Percentiles rank a stretch among this genome's conserved stretches.
Evolutionary conservation across 2,329 filamentous ascomycete species (phyloP).

Genomic region (Calonectria multiphialidica): DNA sequence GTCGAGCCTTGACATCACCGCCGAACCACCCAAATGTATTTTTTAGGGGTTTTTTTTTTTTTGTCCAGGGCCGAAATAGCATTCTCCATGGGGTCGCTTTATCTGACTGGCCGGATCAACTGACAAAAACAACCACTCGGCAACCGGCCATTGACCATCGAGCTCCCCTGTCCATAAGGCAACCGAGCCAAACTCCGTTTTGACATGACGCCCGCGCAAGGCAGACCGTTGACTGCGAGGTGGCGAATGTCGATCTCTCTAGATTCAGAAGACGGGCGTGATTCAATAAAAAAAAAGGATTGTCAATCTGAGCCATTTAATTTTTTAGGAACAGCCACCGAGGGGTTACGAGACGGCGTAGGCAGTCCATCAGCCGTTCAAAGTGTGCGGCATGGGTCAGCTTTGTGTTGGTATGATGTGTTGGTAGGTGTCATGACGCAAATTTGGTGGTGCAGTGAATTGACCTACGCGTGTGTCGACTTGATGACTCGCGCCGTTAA

Average conservation of each 20-base stretch:
- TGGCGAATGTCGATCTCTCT: slow-evolving; percentile 3
- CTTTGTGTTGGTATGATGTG: background rate
- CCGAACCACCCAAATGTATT: background rate
- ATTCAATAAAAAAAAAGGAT: background rate
- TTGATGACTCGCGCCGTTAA: background rate
- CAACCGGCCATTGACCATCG: background rate
- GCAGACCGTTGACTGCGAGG: background rate
- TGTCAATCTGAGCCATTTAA: slow-evolving; percentile 3
- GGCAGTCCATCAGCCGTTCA: no score
- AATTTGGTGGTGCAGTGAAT: no score
- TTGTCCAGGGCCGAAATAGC: background rate
- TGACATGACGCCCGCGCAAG: background rate
- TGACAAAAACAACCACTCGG: background rate
- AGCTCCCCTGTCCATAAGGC: background rate
- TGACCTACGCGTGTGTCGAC: background rate
- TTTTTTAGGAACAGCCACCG: background rate
- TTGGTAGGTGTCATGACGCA: background rate
- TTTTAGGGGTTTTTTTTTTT: background rate
- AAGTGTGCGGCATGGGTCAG: background rate
- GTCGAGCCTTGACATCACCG: background rate
- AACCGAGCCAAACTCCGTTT: background rate
- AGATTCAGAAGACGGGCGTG: background rate
- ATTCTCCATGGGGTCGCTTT: background rate
- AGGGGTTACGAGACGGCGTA: background rate
- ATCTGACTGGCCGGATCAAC: background rate